phyloP scores from a whole-genome alignment of 2,329 filamentous ascomycete species.

The Aaosphaeria pasadenensis region DNA sequence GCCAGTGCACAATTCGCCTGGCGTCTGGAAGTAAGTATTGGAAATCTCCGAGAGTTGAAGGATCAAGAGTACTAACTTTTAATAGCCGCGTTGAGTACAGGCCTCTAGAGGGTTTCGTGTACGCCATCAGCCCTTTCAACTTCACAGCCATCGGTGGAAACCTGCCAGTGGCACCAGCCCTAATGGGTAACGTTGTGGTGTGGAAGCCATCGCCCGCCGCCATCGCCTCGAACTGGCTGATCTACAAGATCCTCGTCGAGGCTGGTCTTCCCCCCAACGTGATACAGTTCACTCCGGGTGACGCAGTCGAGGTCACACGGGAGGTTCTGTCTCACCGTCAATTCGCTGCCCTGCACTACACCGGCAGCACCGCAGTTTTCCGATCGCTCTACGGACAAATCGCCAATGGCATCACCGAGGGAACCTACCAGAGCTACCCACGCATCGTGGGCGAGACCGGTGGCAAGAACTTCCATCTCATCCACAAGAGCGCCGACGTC shows the following conservation, averaged over 20 bases:
- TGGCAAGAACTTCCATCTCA: slow-evolving; percentile 88
- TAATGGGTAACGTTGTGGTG: slow-evolving; percentile 91
- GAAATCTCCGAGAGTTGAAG: neutral
- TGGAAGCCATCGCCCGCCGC: slow-evolving; percentile 95
- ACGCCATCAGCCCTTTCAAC: slow-evolving; percentile 93
- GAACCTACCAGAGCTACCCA: slow-evolving; percentile 80
- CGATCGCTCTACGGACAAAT: slow-evolving; percentile 84
- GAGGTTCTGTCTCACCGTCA: slow-evolving; percentile 72
- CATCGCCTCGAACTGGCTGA: slow-evolving; percentile 85
- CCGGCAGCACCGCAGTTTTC: slow-evolving; percentile 89
- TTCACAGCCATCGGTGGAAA: slow-evolving; percentile 95
- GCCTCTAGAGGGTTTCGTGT: slow-evolving; percentile 91
- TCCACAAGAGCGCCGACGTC: slow-evolving; percentile 75
- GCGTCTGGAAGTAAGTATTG: slow-evolving; percentile 72
- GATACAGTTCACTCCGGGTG: slow-evolving; percentile 89
- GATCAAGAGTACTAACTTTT: slow-evolving; percentile 14
- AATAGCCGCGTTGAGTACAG: slow-evolving; percentile 74
- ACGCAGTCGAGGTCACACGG: slow-evolving; percentile 80
- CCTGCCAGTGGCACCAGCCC: slow-evolving; percentile 74
- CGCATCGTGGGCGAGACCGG: slow-evolving; percentile 88
- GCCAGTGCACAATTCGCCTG: slow-evolving; percentile 76
- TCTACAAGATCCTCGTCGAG: slow-evolving; percentile 88
- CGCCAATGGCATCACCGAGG: slow-evolving; percentile 74
- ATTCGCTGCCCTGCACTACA: slow-evolving; percentile 92
- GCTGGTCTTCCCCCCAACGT: slow-evolving; percentile 86